Percentiles rank a stretch among this genome's conserved stretches.
Conservation (phyloP, 208 protist species). For the Crithidia acanthocephali region DNA sequence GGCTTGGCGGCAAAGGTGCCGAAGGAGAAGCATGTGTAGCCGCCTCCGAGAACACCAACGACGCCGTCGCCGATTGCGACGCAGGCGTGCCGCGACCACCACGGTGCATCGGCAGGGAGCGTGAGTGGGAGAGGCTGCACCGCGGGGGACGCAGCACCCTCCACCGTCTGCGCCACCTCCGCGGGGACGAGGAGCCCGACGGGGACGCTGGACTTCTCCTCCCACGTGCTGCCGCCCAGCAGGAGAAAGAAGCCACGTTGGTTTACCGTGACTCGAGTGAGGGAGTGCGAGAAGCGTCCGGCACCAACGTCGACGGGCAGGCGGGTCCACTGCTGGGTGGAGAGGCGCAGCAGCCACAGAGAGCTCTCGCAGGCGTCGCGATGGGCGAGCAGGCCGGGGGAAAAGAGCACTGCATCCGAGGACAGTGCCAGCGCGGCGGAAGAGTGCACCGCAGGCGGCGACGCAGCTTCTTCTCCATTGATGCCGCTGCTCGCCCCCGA, state of each 20-base stretch:
- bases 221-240: slow-evolving; percentile 61
- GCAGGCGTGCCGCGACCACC: slow-evolving; percentile 72
- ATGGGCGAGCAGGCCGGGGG: slow-evolving; percentile 16
- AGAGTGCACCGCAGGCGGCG: slow-evolving; percentile 55
- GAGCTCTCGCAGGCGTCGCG: slow-evolving; percentile 17
- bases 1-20: slow-evolving; percentile 80
- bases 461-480: neutral
- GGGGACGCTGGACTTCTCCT: slow-evolving; percentile 29
- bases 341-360: slow-evolving; percentile 26
- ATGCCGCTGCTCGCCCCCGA: too few species aligned
- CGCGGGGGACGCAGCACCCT: neutral
- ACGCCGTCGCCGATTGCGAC: slow-evolving; percentile 56
- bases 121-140: slow-evolving; percentile 8
- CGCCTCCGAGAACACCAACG: slow-evolving; percentile 75
- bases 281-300: slow-evolving; percentile 72
- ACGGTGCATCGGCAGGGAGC: slow-evolving; percentile 47
- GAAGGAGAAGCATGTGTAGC: slow-evolving; percentile 93
- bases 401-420: slow-evolving; percentile 21
- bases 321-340: slow-evolving; percentile 15
- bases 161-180: neutral
- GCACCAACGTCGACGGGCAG: slow-evolving; percentile 15
- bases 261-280: slow-evolving; percentile 46
- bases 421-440: slow-evolving; percentile 39
- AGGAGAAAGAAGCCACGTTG: slow-evolving; percentile 46
- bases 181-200: slow-evolving; percentile 14